These are phyloP conservation scores for Saturnispora sekii DNA, from an alignment of 805 yeast genomes.

Conservation along the genomic window DNA sequence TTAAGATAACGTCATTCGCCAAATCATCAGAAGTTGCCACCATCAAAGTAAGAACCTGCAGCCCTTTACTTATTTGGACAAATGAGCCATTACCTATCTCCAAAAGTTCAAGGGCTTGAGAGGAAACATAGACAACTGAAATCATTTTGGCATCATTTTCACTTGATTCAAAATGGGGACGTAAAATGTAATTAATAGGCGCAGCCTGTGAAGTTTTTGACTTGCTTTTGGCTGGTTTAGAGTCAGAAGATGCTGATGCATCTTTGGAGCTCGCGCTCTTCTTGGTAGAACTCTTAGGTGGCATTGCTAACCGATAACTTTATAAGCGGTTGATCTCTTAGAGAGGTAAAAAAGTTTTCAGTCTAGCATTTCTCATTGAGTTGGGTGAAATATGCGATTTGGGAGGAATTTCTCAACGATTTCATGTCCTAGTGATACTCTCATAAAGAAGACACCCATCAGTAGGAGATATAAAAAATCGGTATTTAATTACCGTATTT, in stretches of 20 bases:
- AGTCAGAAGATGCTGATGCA: neutral
- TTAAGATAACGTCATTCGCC: slow-evolving; percentile 23
- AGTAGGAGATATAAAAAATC: slow-evolving; percentile 16
- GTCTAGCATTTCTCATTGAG: too few species aligned
- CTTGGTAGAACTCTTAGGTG: slow-evolving; percentile 17
- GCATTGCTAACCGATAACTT: slow-evolving; percentile 12
- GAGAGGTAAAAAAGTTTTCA: neutral
- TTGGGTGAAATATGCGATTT: neutral
- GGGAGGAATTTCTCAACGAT: neutral
- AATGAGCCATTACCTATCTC: slow-evolving; percentile 21
- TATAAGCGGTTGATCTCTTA: neutral
- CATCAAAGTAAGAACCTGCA: slow-evolving; percentile 10
- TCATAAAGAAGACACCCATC: neutral
- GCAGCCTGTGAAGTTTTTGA: slow-evolving; percentile 14
- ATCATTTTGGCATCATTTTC: slow-evolving; percentile 8
- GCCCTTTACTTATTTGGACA: slow-evolving; percentile 20
- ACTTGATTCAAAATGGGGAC: slow-evolving; percentile 16
- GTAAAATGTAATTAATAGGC: slow-evolving; percentile 20
- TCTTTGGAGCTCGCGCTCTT: slow-evolving; percentile 8
- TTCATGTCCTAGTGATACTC: neutral
- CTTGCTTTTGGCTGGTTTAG: slow-evolving; percentile 8
- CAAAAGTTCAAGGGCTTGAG: slow-evolving; percentile 13
- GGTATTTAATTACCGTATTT: neutral
- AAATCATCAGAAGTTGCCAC: slow-evolving; percentile 16
- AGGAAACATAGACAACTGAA: slow-evolving; percentile 20